Percentiles rank a stretch among this genome's conserved stretches.
phyloP scores from a whole-genome alignment of 768 basidiomycete species.

The Lactarius hatsudake region DNA sequence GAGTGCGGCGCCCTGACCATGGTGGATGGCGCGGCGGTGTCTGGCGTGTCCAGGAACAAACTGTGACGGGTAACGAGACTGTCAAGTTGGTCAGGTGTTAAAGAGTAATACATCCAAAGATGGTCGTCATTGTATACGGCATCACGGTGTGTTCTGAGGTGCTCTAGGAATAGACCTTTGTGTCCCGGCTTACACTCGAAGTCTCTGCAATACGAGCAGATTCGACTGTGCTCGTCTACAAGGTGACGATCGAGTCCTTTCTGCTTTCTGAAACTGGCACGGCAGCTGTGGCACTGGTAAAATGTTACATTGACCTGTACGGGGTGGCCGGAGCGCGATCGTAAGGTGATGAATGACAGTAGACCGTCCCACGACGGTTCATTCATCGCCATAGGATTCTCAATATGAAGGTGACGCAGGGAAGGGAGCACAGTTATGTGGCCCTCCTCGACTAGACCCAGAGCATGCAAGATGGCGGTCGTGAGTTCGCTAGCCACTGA shows the following conservation, averaged over 20 bases:
- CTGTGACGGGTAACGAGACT: background rate
- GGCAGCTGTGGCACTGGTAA: background rate
- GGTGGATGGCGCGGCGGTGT: too few species aligned
- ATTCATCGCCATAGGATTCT: background rate
- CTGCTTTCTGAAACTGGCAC: fast-evolving
- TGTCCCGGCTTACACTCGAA: background rate
- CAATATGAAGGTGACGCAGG: background rate
- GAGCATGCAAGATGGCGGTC: background rate
- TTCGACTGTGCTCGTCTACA: background rate
- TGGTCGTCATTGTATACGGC: too few species aligned
- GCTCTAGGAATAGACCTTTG: background rate
- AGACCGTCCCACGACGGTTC: background rate
- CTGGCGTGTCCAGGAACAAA: too few species aligned
- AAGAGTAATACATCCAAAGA: background rate
- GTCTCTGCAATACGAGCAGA: background rate
- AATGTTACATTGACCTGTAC: background rate
- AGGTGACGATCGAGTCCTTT: background rate
- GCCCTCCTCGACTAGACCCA: background rate
- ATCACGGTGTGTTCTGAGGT: background rate
- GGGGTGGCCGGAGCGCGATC: background rate
- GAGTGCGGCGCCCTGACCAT: too few species aligned
- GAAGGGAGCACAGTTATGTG: too few species aligned
- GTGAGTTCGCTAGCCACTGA: background rate
- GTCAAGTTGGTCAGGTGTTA: too few species aligned
- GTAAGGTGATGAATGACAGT: background rate